Percentiles rank a stretch among this genome's conserved stretches.
phyloP scores from a whole-genome alignment of 495 filamentous ascomycete genomes.

The Aspergillus sclerotioniger region DNA sequence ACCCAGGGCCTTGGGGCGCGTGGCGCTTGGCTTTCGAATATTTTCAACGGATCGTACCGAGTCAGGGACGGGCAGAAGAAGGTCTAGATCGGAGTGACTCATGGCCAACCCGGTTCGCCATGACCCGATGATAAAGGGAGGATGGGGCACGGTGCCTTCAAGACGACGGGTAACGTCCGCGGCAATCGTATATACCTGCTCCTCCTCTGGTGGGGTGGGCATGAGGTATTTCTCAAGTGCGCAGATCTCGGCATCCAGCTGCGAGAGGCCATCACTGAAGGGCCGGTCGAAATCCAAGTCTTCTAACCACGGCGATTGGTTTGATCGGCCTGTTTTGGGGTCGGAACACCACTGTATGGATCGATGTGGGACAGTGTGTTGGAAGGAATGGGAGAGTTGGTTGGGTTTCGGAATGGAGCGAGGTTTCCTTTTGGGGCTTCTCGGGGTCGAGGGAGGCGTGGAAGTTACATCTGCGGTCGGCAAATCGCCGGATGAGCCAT shows the following conservation, averaged over 20 bases:
- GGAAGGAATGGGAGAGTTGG: background rate
- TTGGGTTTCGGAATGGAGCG: background rate
- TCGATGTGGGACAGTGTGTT: background rate
- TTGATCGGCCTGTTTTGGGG: constrained; percentile 10
- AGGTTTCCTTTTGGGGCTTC: background rate
- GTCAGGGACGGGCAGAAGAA: constrained; percentile 32
- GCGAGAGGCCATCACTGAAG: constrained; percentile 18
- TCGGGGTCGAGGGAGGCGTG: constrained; percentile 3
- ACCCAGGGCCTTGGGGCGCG: constrained; percentile 27
- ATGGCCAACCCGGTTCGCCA: constrained; percentile 50
- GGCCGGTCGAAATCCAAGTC: constrained; percentile 9
- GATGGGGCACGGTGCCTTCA: constrained; percentile 18
- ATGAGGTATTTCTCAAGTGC: constrained; percentile 45
- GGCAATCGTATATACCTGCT: constrained; percentile 26
- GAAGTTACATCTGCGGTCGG: background rate
- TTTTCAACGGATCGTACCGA: constrained; percentile 16
- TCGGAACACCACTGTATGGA: constrained; percentile 20
- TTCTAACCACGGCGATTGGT: constrained; percentile 35
- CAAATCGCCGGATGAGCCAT: background rate
- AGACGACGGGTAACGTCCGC: constrained; percentile 27
- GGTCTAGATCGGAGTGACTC: constrained; percentile 52
- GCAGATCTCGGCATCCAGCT: constrained; percentile 45
- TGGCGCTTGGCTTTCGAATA: constrained; percentile 33
- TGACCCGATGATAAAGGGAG: constrained; percentile 50
- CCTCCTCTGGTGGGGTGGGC: constrained; percentile 34